Percentiles rank a stretch among this genome's conserved stretches.
These are phyloP conservation scores for Drechslerella stenobrocha DNA, from an alignment of 2,329 filamentous ascomycete genomes.

Conservation along the genomic window DNA sequence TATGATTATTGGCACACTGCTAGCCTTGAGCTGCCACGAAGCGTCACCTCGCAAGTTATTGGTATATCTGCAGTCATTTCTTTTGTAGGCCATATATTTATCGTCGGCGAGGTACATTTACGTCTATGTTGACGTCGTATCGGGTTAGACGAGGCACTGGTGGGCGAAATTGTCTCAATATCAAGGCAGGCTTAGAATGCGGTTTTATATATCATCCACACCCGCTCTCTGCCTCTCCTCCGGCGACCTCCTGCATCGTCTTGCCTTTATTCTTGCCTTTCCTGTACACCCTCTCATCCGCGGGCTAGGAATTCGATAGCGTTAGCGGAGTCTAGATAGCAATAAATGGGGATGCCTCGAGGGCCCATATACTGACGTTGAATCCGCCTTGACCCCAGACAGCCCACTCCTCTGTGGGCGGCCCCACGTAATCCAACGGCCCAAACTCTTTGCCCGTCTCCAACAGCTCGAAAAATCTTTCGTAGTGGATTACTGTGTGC, in stretches of 20 bases:
- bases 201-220: constrained; percentile 21
- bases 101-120: too few species aligned
- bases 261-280: constrained; percentile 69
- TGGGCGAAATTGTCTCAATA: too few species aligned
- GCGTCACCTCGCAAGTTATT: too few species aligned
- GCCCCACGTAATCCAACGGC: constrained; percentile 88
- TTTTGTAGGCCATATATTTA: too few species aligned
- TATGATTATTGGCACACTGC: too few species aligned
- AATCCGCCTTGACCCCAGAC: constrained; percentile 93
- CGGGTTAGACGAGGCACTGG: too few species aligned
- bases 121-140: too few species aligned
- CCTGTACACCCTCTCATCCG: constrained; percentile 81
- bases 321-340: constrained; percentile 10
- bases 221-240: constrained; percentile 36
- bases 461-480: constrained; percentile 80
- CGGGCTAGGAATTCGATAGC: constrained; percentile 59
- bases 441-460: constrained; percentile 75
- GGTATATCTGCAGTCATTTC: too few species aligned
- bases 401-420: constrained; percentile 87
- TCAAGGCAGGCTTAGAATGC: too few species aligned
- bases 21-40: too few species aligned
- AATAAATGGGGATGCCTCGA: too few species aligned
- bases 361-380: constrained; percentile 63
- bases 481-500: constrained; percentile 91
- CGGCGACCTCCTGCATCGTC: constrained; percentile 11